A percentile compares a stretch with the other conserved stretches of the same genome.
Conservation (phyloP, 805 yeast genomes). For the Candida krabiensis region DNA sequence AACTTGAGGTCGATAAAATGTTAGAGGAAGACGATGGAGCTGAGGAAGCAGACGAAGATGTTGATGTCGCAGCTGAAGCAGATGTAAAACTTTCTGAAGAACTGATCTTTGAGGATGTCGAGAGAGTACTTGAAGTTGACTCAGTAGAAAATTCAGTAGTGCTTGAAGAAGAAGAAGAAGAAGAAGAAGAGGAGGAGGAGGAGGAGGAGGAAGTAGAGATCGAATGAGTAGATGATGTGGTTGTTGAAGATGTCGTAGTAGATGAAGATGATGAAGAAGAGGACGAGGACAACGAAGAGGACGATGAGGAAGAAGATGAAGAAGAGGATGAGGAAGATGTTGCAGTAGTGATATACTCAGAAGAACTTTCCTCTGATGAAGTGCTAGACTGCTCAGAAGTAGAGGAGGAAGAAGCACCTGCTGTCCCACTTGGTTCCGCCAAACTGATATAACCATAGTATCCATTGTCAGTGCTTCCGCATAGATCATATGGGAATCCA, state of each 20-base stretch:
- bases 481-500: slow-evolving; percentile 42
- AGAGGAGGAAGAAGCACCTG: slow-evolving; percentile 2
- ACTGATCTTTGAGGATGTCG: background rate
- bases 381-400: slow-evolving; percentile 6
- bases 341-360: background rate
- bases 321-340: slow-evolving; percentile 7
- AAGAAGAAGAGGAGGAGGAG: slow-evolving; percentile 1
- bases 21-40: slow-evolving; percentile 8
- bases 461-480: slow-evolving; percentile 32
- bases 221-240: slow-evolving; percentile 7
- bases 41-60: slow-evolving; percentile 11
- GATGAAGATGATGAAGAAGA: slow-evolving; percentile 6
- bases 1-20: slow-evolving; percentile 10
- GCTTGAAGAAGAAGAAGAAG: slow-evolving; percentile 4
- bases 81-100: slow-evolving; percentile 2
- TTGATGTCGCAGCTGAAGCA: background rate
- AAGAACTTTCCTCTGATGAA: background rate
- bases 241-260: slow-evolving; percentile 2
- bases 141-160: slow-evolving; percentile 11
- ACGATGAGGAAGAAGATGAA: slow-evolving; percentile 6
- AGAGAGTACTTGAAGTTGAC: slow-evolving; percentile 5
- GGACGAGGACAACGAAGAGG: slow-evolving; percentile 5
- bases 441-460: slow-evolving; percentile 25
- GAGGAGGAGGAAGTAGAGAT: slow-evolving; percentile 7
- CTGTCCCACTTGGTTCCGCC: slow-evolving; percentile 1